Conservation (phyloP, 129 eudicot genomes). For the Daucus carota region DNA sequence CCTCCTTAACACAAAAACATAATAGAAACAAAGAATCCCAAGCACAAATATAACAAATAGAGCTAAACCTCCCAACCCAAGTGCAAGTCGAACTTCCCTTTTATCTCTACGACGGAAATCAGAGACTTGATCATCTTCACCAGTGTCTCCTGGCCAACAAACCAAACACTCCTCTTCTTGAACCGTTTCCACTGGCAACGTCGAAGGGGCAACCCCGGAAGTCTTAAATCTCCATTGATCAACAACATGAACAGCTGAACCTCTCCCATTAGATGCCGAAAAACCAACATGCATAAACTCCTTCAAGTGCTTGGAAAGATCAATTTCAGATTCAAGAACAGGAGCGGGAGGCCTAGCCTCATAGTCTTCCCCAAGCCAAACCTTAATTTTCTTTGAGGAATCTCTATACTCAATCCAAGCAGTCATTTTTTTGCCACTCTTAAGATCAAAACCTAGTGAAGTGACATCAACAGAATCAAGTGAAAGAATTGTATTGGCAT, state of each 20-base stretch:
- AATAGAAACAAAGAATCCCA: slow-evolving; percentile 7
- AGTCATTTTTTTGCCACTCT: slow-evolving; percentile 30
- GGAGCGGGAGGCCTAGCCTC: slow-evolving; percentile 34
- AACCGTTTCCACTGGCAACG: slow-evolving; percentile 30
- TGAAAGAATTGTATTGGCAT: slow-evolving; percentile 26
- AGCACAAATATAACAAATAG: slow-evolving; percentile 15
- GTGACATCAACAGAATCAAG: slow-evolving; percentile 35
- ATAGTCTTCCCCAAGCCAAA: slow-evolving; percentile 46
- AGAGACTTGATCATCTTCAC: neutral
- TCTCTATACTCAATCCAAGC: slow-evolving; percentile 57
- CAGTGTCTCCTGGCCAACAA: slow-evolving; percentile 40
- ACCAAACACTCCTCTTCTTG: slow-evolving; percentile 37
- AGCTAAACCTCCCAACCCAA: slow-evolving; percentile 30
- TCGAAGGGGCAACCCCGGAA: slow-evolving; percentile 27
- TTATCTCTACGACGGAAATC: slow-evolving; percentile 13
- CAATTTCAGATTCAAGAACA: slow-evolving; percentile 30
- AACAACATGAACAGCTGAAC: slow-evolving; percentile 43
- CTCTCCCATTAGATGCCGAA: slow-evolving; percentile 47
- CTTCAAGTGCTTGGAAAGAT: slow-evolving; percentile 35
- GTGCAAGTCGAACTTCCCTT: slow-evolving; percentile 22
- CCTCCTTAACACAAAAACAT: slow-evolving; percentile 19
- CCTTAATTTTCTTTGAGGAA: slow-evolving; percentile 19
- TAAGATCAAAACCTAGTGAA: slow-evolving; percentile 44
- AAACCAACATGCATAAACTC: slow-evolving; percentile 75
- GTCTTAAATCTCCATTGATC: slow-evolving; percentile 42